Evolutionary conservation across 2,329 filamentous ascomycete species (phyloP).

Genomic region (Diplodia seriata): DNA sequence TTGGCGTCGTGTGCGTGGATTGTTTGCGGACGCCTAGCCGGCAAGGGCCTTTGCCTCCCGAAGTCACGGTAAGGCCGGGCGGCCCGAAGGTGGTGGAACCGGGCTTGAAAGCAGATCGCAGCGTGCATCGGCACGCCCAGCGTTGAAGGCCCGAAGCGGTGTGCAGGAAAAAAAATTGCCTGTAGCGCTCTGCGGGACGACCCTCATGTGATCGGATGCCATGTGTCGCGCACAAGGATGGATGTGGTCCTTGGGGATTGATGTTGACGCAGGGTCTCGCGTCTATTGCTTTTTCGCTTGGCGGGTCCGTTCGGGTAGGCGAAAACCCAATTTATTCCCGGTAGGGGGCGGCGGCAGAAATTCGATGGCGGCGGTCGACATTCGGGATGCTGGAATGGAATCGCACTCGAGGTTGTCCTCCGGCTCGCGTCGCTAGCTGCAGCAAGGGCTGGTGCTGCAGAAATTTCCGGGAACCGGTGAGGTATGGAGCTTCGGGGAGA

Average conservation of each 20-base stretch:
- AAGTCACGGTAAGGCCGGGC: constrained; percentile 6
- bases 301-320: neutral
- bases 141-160: constrained; percentile 20
- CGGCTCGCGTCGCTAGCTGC: constrained; percentile 3
- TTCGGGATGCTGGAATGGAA: neutral
- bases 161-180: constrained; percentile 16
- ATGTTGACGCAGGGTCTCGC: constrained; percentile 13
- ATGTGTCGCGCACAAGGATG: constrained; percentile 26
- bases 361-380: neutral
- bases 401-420: neutral
- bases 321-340: neutral
- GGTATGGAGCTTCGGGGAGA: constrained; percentile 9
- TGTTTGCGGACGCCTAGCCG: constrained; percentile 6
- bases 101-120: constrained; percentile 10
- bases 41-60: constrained; percentile 16
- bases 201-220: constrained; percentile 21
- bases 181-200: constrained; percentile 15
- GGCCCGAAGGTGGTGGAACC: constrained; percentile 26
- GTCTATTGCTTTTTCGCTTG: constrained; percentile 19
- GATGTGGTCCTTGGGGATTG: constrained; percentile 5
- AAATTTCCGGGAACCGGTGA: constrained; percentile 14
- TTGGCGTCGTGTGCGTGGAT: neutral
- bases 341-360: neutral
- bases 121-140: constrained; percentile 3
- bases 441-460: neutral